These are phyloP conservation scores for Suillus subaureus DNA, from an alignment of 768 basidiomycete species.

Conservation along the genomic window DNA sequence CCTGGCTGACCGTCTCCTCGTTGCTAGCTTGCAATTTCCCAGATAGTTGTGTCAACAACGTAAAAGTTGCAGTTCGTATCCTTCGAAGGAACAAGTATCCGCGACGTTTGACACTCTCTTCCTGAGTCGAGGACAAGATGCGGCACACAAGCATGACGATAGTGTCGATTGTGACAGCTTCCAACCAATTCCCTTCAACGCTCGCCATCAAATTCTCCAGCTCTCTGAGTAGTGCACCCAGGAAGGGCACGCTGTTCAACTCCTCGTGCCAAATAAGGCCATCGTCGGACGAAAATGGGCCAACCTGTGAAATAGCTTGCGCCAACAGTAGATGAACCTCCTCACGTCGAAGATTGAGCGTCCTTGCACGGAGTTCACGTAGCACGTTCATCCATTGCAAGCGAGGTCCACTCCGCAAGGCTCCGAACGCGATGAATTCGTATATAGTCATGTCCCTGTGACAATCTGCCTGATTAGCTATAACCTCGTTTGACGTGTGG, in stretches of 20 bases:
- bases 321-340: conserved; percentile 45
- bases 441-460: conserved; percentile 43
- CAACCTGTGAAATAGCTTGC: conserved; percentile 49
- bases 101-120: conserved; percentile 14
- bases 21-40: conserved; percentile 20
- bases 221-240: conserved; percentile 38
- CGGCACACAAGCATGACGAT: conserved; percentile 39
- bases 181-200: conserved; percentile 45
- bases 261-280: conserved; percentile 44
- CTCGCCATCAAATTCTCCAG: conserved; percentile 36
- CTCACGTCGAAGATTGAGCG: conserved; percentile 39
- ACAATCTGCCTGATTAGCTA: conserved; percentile 45
- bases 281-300: conserved; percentile 23
- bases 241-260: conserved; percentile 34
- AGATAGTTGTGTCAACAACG: conserved; percentile 41
- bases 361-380: conserved; percentile 43
- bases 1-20: conserved; percentile 8
- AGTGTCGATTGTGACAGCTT: conserved; percentile 33
- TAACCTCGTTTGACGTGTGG: conserved; percentile 45
- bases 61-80: conserved; percentile 33
- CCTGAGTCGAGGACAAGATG: conserved; percentile 32
- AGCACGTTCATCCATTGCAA: conserved; percentile 56
- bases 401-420: conserved; percentile 44
- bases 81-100: conserved; percentile 32
- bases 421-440: conserved; percentile 47